Evolutionary conservation across 495 filamentous ascomycete genomes (phyloP).

Genomic region (Hyaloscypha hepaticicola): DNA sequence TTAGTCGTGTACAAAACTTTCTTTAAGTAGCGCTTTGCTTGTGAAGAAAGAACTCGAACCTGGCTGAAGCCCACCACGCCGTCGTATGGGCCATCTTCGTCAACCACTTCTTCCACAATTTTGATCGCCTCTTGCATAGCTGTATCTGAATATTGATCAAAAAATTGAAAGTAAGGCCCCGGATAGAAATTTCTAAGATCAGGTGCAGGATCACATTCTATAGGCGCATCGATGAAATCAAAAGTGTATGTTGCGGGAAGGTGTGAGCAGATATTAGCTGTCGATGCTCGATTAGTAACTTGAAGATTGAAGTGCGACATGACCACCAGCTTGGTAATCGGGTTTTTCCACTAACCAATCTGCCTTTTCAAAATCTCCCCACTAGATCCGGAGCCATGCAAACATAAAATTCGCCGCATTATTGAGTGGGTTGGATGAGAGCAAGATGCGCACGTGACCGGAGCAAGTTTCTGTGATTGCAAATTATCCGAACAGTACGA

Average conservation of each 20-base stretch:
- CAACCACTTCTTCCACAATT: conserved; percentile 17
- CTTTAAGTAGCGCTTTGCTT: too few relatives aligned
- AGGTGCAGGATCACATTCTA: not conserved
- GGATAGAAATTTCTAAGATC: conserved; percentile 11
- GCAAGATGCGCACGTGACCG: too few relatives aligned
- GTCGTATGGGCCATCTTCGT: conserved; percentile 26
- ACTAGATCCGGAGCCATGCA: conserved; percentile 2
- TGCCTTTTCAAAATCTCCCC: not conserved
- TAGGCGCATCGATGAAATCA: not conserved
- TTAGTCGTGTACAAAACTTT: not conserved
- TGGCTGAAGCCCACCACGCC: conserved; percentile 21
- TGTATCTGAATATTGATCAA: not conserved
- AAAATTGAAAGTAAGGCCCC: conserved; percentile 5
- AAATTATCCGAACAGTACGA: too few relatives aligned
- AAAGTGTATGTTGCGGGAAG: not conserved
- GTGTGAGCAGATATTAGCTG: not conserved
- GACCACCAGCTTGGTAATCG: too few relatives aligned
- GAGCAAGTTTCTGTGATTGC: too few relatives aligned
- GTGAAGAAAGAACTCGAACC: too few relatives aligned
- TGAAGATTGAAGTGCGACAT: too few relatives aligned
- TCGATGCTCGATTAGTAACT: too few relatives aligned
- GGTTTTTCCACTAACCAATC: not conserved
- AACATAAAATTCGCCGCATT: conserved; percentile 1
- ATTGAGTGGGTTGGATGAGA: too few relatives aligned
- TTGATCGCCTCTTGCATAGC: not conserved